phyloP scores from a whole-genome alignment of 2,329 filamentous ascomycete species.

The Akanthomyces muscarius region DNA sequence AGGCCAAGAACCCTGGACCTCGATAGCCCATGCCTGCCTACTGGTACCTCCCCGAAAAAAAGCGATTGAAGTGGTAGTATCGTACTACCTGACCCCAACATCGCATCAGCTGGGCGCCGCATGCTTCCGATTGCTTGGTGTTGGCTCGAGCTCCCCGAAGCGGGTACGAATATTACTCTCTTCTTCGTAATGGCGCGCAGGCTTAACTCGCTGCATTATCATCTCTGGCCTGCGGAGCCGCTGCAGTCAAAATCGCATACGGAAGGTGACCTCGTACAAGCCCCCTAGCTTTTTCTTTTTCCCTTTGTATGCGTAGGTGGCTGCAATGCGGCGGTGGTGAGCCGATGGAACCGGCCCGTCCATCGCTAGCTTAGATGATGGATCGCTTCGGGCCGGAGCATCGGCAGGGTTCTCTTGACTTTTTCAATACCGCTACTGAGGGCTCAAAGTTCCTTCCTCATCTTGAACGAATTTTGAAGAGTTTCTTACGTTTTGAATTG shows the following conservation, averaged over 20 bases:
- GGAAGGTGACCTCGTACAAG: neutral
- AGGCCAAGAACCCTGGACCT: neutral
- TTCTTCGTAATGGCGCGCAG: constrained; percentile 12
- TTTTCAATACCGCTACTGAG: neutral
- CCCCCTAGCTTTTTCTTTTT: neutral
- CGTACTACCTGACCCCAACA: neutral
- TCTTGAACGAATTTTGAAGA: neutral
- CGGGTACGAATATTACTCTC: constrained; percentile 15
- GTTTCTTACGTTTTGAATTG: neutral
- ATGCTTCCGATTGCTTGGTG: neutral
- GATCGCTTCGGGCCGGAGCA: constrained; percentile 9
- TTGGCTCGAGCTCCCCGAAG: constrained; percentile 11
- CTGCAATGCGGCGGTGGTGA: neutral
- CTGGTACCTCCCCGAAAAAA: neutral
- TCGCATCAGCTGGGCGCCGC: neutral
- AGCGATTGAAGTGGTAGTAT: neutral
- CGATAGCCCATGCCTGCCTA: neutral
- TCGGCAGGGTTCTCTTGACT: neutral
- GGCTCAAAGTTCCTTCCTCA: neutral
- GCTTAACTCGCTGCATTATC: neutral
- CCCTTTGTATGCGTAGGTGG: neutral
- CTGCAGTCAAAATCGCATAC: constrained; percentile 2
- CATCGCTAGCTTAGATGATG: neutral
- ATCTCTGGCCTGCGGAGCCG: neutral
- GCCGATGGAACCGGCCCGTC: constrained; percentile 4